Base-by-base conservation (phyloP, 306 rosid species). In the Gastrolobium bilobum region DNA sequence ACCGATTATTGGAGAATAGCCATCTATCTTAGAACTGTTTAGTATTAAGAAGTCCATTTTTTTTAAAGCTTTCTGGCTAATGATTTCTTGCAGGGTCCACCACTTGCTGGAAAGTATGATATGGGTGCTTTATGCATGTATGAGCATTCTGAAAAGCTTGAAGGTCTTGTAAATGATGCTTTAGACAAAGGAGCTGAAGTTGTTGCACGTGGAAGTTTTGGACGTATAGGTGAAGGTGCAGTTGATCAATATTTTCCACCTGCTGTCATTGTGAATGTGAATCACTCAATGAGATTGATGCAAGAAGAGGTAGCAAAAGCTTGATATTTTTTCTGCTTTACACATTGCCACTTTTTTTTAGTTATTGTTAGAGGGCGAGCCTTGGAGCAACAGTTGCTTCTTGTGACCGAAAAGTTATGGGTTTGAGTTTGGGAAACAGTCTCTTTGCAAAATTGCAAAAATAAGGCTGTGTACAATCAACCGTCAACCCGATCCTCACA, bases 111-210 rank as follows among this genome's bases (percentile, higher is more conserved):
- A 74, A 92, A 77, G 85, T 94, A 89, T 82, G 98, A 94, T 87
- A 94, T 94, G 98, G 96, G 97, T 76, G 98, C 98, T 56, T 83
- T 96, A 75, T 96, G 99, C 86, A 78, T 93, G 86, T 97, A 85
- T 86, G 96, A 91, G 75, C 99, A 93, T 85, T 96, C 96, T 78
- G 99, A 96, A 83, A 90, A 89, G 82, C 99, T 96, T 89, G 93
- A 88, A 80, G 77, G 50, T 86, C 97, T 96, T 78, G 86, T 96
- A 54, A 84, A 82, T 78, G 99, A 96, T 75, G 99, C 98, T 66
- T 33, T 91, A 79, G 96, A 91, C 75, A 86, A 92, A 75, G 98
- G 97, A 58, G 99, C 98, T 61, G 94, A 93, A 86, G 86, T 91
- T 85, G 81, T 87, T 84, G 93, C 93, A 6, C 96, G 98, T 66